Evolutionary conservation across 306 rosid species (phyloP), one percentile per base, ranked within the genome.

Genomic region (Calophaca sinica): DNA sequence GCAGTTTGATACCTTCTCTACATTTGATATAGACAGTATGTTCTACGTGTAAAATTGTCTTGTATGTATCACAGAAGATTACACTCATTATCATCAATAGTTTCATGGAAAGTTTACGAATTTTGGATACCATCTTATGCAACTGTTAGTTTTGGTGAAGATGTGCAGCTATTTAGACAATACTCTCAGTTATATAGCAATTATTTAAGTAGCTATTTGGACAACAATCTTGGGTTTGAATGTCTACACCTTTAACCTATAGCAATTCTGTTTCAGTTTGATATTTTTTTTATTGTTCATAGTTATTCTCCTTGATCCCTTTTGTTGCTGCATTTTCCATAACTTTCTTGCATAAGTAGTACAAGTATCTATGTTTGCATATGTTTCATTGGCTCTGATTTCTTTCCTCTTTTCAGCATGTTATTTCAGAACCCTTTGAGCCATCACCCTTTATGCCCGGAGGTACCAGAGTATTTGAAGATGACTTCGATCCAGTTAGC

Each of bases 401-500:
- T 68, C 55, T 86, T 70, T 75, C 66, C 62, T 49, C 62, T 72
- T 57, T 39, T 71, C 91, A 94, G 98, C 96, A 94, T 76, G 96
- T 85, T 71, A 88, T 88, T 38, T 80, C 98, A 62, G 96, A 94
- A 79, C 88, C 96, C 49, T 94, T 90, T 76, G 97, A 91, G 80
- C 96, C 96, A 38, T 94, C 97, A 1, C 94, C 97, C 59, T 94
- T 94, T 74, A 84, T 94, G 77, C 96, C 97, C 32, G 89, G 91
- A 74, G 92, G 85, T 26, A 55, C 81, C 57, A 82, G 86, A 87
- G 77, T 61, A 59, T 83, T 88, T 84, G 98, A 88, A 41, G 90
- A 94, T 65, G 90, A 85, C 15, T 70, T 89, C 65, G 74, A 82
- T 77, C 76, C 83, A 62, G 76, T 78, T 54, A 84, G 71, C 74